Percentiles rank a stretch among this genome's conserved stretches.
Evolutionary conservation across 2,329 filamentous ascomycete species (phyloP).

Genomic region (Orbilia javanica): DNA sequence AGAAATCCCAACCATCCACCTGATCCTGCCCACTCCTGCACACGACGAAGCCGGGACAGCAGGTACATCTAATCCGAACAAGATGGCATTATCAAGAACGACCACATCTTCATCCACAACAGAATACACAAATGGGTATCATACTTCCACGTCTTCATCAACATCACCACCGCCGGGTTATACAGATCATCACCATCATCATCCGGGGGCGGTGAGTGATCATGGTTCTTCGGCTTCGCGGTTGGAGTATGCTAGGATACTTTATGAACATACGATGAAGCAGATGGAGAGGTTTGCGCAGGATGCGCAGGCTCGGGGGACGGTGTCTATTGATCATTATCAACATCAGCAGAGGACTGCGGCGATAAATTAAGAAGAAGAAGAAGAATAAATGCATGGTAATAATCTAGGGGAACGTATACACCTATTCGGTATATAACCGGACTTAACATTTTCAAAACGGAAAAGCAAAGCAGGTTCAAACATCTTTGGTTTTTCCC

Average conservation of each 20-base stretch:
- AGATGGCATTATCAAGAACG: constrained; percentile 51
- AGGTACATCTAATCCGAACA: no score
- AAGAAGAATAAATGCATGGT: neutral
- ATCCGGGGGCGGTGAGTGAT: no score
- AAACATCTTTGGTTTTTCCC: neutral
- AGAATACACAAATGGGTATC: constrained; percentile 55
- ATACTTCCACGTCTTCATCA: constrained; percentile 36
- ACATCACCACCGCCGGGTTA: constrained; percentile 38
- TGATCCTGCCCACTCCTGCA: constrained; percentile 22
- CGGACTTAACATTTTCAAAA: no score
- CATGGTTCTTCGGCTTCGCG: constrained; percentile 28
- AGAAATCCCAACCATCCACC: constrained; percentile 24
- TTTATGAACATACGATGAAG: constrained; percentile 58
- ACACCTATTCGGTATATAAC: no score
- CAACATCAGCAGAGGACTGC: constrained; percentile 38
- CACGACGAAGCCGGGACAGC: neutral
- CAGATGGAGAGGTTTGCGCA: constrained; percentile 56
- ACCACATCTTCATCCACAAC: constrained; percentile 38
- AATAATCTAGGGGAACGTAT: neutral
- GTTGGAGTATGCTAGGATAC: constrained; percentile 52
- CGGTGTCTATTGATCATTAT: constrained; percentile 44
- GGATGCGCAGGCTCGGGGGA: constrained; percentile 45
- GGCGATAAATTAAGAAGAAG: constrained; percentile 29
- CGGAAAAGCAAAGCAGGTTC: neutral
- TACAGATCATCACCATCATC: constrained; percentile 24